Conservation (phyloP, 2,329 filamentous ascomycete species). For the Didymella arachidicola region DNA sequence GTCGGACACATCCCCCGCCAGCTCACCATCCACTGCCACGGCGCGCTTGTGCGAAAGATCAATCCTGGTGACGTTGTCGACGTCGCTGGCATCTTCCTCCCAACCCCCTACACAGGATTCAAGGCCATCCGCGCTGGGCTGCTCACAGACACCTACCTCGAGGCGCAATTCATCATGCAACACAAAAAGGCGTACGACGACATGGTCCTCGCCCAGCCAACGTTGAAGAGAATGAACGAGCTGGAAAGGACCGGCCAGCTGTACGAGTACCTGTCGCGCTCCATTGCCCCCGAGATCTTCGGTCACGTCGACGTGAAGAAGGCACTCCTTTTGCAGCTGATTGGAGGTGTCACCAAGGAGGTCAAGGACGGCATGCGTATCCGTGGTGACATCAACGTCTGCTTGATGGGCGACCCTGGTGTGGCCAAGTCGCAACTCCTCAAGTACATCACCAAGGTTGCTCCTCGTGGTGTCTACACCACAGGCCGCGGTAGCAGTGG, state of each 20-base stretch:
- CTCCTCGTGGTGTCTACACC: constrained; percentile 87
- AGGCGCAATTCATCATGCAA: constrained; percentile 90
- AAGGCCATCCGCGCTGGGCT: constrained; percentile 94
- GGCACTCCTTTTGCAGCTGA: constrained; percentile 90
- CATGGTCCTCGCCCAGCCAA: constrained; percentile 80
- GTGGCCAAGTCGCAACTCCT: constrained; percentile 98
- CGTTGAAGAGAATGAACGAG: constrained; percentile 84
- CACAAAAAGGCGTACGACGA: constrained; percentile 99
- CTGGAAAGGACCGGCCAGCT: constrained; percentile 87
- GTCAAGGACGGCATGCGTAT: constrained; percentile 99
- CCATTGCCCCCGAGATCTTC: constrained; percentile 96
- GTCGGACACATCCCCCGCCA: constrained; percentile 96
- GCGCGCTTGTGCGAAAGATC: constrained; percentile 82
- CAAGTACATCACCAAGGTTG: constrained; percentile 98
- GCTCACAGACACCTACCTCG: constrained; percentile 95
- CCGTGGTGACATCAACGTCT: constrained; percentile 98
- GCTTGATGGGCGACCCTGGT: constrained; percentile 98
- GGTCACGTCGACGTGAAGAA: constrained; percentile 98
- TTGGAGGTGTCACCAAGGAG: constrained; percentile 94
- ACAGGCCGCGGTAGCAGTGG: constrained; percentile 82
- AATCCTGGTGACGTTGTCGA: constrained; percentile 96
- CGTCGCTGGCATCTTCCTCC: constrained; percentile 92
- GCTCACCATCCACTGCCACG: constrained; percentile 88
- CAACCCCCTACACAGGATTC: constrained; percentile 98
- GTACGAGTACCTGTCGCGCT: constrained; percentile 94